Percentiles rank a stretch among this genome's conserved stretches.
These are phyloP conservation scores for Microbotryum lychnidis-dioicae DNA, from an alignment of 1,284 basidiomycete genomes.

Conservation along the genomic window DNA sequence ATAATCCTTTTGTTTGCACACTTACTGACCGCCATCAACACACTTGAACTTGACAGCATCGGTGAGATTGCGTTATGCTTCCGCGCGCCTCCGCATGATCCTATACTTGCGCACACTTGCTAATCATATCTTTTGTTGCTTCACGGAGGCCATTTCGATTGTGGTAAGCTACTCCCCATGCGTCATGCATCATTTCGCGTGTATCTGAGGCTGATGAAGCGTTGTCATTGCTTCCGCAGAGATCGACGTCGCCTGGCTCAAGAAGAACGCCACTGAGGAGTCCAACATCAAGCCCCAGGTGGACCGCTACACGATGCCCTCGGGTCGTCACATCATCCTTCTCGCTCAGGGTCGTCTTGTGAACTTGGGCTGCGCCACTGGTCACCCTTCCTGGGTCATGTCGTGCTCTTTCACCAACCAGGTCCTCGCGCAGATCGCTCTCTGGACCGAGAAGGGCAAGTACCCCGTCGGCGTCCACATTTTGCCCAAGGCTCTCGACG, in stretches of 20 bases:
- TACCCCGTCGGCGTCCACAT: slow-evolving; percentile 94
- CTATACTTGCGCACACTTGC: background rate
- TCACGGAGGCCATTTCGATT: slow-evolving; percentile 34
- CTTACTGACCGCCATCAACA: too few relatives aligned
- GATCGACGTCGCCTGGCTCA: slow-evolving; percentile 98
- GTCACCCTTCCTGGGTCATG: slow-evolving; percentile 76
- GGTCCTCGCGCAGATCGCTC: slow-evolving; percentile 94
- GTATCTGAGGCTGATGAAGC: too few relatives aligned
- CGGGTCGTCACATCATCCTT: slow-evolving; percentile 88
- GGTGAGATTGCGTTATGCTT: background rate
- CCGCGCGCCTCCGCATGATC: background rate
- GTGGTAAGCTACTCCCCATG: slow-evolving; percentile 48
- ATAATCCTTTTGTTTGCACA: too few relatives aligned
- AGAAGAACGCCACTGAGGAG: slow-evolving; percentile 74
- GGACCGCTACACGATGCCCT: slow-evolving; percentile 88
- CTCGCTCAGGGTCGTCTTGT: slow-evolving; percentile 98
- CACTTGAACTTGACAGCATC: slow-evolving; percentile 15
- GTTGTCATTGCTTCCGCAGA: slow-evolving; percentile 44
- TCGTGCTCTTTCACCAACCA: slow-evolving; percentile 99
- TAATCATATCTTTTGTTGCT: slow-evolving; percentile 1
- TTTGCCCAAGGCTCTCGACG: slow-evolving; percentile 94
- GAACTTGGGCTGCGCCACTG: slow-evolving; percentile 74
- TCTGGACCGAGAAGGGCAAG: slow-evolving; percentile 78
- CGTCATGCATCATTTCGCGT: too few relatives aligned
- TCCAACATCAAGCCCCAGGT: slow-evolving; percentile 99